Evolutionary conservation across 1,284 basidiomycete species (phyloP).

Genomic region (Mycena sp.): DNA sequence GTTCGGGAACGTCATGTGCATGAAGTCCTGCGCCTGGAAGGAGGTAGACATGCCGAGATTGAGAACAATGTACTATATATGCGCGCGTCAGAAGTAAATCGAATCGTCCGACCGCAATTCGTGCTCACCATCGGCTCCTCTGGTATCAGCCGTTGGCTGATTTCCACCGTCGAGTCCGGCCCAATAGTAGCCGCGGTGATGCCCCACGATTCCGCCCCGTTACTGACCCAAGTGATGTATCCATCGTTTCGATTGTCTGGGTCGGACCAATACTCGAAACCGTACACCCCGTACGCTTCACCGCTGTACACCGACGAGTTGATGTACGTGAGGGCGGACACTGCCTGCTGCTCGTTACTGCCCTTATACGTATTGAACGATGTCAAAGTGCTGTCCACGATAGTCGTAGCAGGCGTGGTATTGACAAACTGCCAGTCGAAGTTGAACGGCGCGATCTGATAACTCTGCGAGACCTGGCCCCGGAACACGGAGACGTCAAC

Average conservation of each 20-base stretch:
- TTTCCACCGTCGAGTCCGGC: conserved; percentile 54
- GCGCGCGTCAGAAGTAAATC: neutral
- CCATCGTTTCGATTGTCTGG: conserved; percentile 58
- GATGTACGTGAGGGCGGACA: conserved; percentile 62
- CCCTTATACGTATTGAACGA: conserved; percentile 73
- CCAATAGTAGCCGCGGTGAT: conserved; percentile 59
- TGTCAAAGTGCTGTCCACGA: conserved; percentile 56
- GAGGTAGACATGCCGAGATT: conserved; percentile 67
- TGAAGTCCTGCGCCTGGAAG: conserved; percentile 64
- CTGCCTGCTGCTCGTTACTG: conserved; percentile 73
- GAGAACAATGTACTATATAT: conserved; percentile 61
- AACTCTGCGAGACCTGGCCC: conserved; percentile 71
- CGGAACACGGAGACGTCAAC: conserved; percentile 47
- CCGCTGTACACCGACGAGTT: conserved; percentile 56
- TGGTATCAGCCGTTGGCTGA: conserved; percentile 65
- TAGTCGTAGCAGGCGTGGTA: conserved; percentile 52
- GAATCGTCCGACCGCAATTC: neutral
- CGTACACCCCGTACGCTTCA: conserved; percentile 57
- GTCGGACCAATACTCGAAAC: conserved; percentile 71
- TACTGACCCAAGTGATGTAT: conserved; percentile 69
- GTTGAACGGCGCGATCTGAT: conserved; percentile 75
- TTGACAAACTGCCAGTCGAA: conserved; percentile 64
- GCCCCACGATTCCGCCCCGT: conserved; percentile 65
- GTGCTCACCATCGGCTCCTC: conserved; percentile 63
- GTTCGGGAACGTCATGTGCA: conserved; percentile 61